phyloP scores from a whole-genome alignment of 768 basidiomycete species.

The Mycena pura region DNA sequence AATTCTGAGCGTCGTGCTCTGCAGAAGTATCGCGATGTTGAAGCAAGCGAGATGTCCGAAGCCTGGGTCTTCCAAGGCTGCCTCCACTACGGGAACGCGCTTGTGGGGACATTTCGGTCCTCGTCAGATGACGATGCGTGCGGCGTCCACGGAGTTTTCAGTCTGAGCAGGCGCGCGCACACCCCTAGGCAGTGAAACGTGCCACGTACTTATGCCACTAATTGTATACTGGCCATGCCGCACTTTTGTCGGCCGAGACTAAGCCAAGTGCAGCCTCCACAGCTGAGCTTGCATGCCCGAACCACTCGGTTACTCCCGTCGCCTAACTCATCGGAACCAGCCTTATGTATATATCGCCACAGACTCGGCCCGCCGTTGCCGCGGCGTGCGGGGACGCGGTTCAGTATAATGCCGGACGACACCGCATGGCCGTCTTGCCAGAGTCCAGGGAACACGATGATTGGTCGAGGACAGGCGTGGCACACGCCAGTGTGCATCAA shows the following conservation, averaged over 20 bases:
- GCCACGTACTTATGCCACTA: background rate
- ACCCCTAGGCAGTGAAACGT: background rate
- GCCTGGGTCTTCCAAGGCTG: conserved; percentile 67
- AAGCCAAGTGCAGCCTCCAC: too few relatives aligned
- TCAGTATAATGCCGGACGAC: too few relatives aligned
- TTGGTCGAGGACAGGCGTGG: too few relatives aligned
- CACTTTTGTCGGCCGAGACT: too few relatives aligned
- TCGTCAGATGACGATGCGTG: conserved; percentile 38
- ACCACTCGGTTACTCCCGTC: too few relatives aligned
- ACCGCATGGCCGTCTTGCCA: too few relatives aligned
- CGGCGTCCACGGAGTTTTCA: conserved; percentile 61
- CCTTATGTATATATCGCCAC: too few relatives aligned
- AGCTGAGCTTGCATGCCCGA: background rate
- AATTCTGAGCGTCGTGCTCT: conserved; percentile 9
- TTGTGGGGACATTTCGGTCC: conserved; percentile 63
- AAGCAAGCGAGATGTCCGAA: conserved; percentile 46
- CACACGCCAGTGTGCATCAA: too few relatives aligned
- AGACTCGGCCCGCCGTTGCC: too few relatives aligned
- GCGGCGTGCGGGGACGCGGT: too few relatives aligned
- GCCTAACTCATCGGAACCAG: too few relatives aligned
- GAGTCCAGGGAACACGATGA: too few relatives aligned
- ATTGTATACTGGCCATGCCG: background rate
- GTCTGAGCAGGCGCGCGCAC: conserved; percentile 48
- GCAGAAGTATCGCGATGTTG: conserved; percentile 55
- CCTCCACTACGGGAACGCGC: conserved; percentile 51